phyloP scores from a whole-genome alignment of 768 basidiomycete genomes.

The Dentipellis fragilis region DNA sequence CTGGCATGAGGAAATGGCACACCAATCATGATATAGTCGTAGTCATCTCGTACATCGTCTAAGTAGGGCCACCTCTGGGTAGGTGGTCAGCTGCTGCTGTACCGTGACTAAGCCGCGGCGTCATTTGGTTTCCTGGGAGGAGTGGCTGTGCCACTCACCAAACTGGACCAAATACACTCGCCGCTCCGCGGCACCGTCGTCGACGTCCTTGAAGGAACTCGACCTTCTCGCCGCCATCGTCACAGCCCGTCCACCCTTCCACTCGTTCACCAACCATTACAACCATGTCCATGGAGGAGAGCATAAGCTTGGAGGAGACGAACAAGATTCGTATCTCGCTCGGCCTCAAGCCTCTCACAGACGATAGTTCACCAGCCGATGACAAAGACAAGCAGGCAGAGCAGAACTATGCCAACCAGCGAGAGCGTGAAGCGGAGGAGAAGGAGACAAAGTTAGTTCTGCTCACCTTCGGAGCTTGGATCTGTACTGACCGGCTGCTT shows the following conservation, averaged over 20 bases:
- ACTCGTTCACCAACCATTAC: neutral
- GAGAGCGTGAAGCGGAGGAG: conserved; percentile 60
- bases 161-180: neutral
- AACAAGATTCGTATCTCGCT: conserved; percentile 92
- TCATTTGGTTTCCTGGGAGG: no score
- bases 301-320: conserved; percentile 88
- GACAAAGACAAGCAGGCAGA: conserved; percentile 80
- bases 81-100: neutral
- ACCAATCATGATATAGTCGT: conserved; percentile 4
- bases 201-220: neutral
- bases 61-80: neutral
- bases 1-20: neutral
- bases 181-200: neutral
- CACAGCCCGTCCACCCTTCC: neutral
- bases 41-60: neutral
- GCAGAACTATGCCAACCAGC: conserved; percentile 69
- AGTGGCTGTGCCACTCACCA: neutral
- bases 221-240: neutral
- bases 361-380: conserved; percentile 60
- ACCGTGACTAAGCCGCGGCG: no score
- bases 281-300: conserved; percentile 59
- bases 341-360: conserved; percentile 88
- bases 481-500: conserved; percentile 12
- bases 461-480: neutral
- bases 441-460: conserved; percentile 53